Evolutionary conservation across 257 asterid genomes (phyloP).

Genomic region (Prunella vulgaris): DNA sequence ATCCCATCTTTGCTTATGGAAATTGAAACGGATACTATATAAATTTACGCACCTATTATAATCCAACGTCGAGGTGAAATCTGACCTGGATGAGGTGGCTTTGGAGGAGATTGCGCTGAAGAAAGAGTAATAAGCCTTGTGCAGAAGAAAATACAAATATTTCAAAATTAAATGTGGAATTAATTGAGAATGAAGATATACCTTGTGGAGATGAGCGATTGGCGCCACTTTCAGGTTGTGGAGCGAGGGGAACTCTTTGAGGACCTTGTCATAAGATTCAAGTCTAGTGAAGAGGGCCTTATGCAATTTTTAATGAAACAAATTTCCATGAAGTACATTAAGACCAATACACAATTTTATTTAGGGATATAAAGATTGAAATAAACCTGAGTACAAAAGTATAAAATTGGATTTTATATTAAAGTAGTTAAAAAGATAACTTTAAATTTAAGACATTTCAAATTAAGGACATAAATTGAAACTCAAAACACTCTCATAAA

Average conservation of each 20-base stretch:
- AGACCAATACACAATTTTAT: too few species aligned
- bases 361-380: too few species aligned
- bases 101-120: not conserved
- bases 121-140: not conserved
- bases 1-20: not conserved
- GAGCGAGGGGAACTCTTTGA: not conserved
- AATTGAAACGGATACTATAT: not conserved
- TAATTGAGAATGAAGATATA: not conserved
- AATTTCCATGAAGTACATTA: too few species aligned
- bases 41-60: not conserved
- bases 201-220: not conserved
- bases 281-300: not conserved
- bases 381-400: too few species aligned
- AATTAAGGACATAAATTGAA: too few species aligned
- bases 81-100: not conserved
- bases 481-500: too few species aligned
- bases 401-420: too few species aligned
- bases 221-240: not conserved
- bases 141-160: not conserved
- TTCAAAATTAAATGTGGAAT: not conserved
- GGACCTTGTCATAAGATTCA: not conserved
- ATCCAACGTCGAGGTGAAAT: not conserved
- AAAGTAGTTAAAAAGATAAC: too few species aligned
- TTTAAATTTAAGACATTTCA: too few species aligned
- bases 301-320: too few species aligned